Conservation (phyloP, 352 stramenopile genomes). For the Phytophthora agathidicida region DNA sequence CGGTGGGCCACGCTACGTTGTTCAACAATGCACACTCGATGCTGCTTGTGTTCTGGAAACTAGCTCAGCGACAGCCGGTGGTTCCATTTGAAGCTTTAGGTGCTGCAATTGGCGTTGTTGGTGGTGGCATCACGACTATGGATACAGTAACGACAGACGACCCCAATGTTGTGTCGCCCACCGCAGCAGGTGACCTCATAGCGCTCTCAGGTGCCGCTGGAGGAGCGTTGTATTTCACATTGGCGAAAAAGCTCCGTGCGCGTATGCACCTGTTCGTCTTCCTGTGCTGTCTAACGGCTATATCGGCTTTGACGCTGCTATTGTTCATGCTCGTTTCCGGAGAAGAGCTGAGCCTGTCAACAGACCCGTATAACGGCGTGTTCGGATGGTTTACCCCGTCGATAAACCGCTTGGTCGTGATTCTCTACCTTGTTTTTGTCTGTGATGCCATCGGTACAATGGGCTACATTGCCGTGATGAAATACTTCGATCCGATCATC, state of each 20-base stretch:
- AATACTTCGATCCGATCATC: constrained; percentile 93
- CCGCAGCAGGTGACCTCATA: constrained; percentile 67
- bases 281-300: constrained; percentile 60
- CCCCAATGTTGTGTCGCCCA: constrained; percentile 50
- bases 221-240: constrained; percentile 78
- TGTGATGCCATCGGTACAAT: constrained; percentile 90
- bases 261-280: constrained; percentile 81
- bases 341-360: constrained; percentile 64
- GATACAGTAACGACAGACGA: constrained; percentile 51
- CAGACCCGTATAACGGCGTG: constrained; percentile 66
- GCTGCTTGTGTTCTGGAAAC: constrained; percentile 77
- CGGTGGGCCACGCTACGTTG: constrained; percentile 80
- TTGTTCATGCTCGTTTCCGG: constrained; percentile 65
- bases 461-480: constrained; percentile 92
- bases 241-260: constrained; percentile 76
- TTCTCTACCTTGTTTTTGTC: constrained; percentile 86
- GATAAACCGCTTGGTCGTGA: constrained; percentile 63
- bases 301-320: constrained; percentile 61
- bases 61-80: constrained; percentile 61
- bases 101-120: constrained; percentile 71
- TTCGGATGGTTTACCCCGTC: constrained; percentile 84
- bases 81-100: constrained; percentile 68
- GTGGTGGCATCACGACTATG: constrained; percentile 73
- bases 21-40: constrained; percentile 88
- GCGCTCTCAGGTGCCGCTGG: constrained; percentile 71